Evolutionary conservation across 345 rosid genomes (phyloP), one percentile per base, ranked within the genome.

Genomic region (Excoecaria cochinchinensis): DNA sequence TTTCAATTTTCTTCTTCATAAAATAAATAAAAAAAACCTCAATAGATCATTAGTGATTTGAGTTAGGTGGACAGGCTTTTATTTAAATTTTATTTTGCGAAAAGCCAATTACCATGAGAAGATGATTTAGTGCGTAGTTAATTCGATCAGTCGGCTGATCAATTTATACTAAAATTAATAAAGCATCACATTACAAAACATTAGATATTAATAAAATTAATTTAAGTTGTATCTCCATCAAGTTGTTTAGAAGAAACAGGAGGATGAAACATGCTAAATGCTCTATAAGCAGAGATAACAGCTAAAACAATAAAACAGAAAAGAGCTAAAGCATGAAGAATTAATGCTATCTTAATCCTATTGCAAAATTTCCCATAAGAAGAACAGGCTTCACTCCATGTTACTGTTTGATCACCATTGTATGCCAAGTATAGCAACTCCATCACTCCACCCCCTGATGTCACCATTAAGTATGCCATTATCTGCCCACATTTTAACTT

Each of bases 301-400:
- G 97, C 89, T 17, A 93, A 84, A 73, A 82, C 21, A 50, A 93
- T 68, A 82, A 89, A 91, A 69, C 88, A 90, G 78, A 73, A 55
- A 52, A 93, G 82, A 56, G 81, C 85, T 78, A 88, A 48, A 64
- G 77, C 87, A 80, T 95, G 98, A 79, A 95, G 84, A 53, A 87
- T 74, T 76, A 88, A 77, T 21, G 96, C 91, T 61, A 82, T 66
- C 77, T 83, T 82, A 84, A 90, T 84, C 78, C 76, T 86, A 14
- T 74, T 68, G 86, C 97, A 93, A 63, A 86, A 91, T 53, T 84
- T 87, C 44, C 89, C 88, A 72, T 87, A 90, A 6, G 88, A 76
- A 76, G 74, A 75, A 82, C 97, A 89, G 56, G 89, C 85, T 85
- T 93, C 93, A 77, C 97, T 95, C 99, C 97, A 95, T 67, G 97